Conservation (phyloP, 495 filamentous ascomycete genomes). For the Aeminium ludgeri region DNA sequence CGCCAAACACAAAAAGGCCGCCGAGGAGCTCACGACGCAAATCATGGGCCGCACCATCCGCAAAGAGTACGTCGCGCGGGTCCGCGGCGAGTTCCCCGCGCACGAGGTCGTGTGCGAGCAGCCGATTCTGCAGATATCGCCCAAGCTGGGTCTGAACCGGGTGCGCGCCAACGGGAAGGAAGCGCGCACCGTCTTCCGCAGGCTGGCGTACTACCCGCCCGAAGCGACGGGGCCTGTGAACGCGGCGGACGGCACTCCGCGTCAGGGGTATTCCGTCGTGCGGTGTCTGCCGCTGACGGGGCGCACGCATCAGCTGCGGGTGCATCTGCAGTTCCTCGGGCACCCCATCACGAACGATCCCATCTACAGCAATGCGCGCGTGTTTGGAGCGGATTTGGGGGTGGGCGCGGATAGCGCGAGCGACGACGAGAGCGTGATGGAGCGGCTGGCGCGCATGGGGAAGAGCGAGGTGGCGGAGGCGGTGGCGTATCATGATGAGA, state of each 20-base stretch:
- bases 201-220: conserved; percentile 71
- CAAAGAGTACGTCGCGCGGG: conserved; percentile 88
- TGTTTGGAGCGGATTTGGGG: conserved; percentile 71
- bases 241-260: background rate
- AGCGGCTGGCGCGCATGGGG: conserved; percentile 72
- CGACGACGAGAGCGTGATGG: conserved; percentile 76
- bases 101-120: conserved; percentile 69
- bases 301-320: conserved; percentile 84
- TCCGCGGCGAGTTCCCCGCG: conserved; percentile 74
- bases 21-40: conserved; percentile 54
- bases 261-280: conserved; percentile 77
- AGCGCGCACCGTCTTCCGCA: conserved; percentile 76
- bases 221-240: background rate
- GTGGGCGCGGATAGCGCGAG: conserved; percentile 48
- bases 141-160: conserved; percentile 84
- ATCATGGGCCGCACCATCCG: conserved; percentile 60
- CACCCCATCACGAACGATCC: conserved; percentile 94
- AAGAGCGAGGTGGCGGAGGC: conserved; percentile 82
- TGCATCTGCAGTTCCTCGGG: conserved; percentile 86
- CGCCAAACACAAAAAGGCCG: conserved; percentile 63
- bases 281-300: conserved; percentile 87
- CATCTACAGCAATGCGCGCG: conserved; percentile 84
- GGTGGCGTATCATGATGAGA: conserved; percentile 83
- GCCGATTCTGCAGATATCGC: conserved; percentile 84
- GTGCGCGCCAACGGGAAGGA: conserved; percentile 83